These are phyloP conservation scores for Penicillium turbatum DNA, from an alignment of 495 filamentous ascomycete species.

Conservation along the genomic window DNA sequence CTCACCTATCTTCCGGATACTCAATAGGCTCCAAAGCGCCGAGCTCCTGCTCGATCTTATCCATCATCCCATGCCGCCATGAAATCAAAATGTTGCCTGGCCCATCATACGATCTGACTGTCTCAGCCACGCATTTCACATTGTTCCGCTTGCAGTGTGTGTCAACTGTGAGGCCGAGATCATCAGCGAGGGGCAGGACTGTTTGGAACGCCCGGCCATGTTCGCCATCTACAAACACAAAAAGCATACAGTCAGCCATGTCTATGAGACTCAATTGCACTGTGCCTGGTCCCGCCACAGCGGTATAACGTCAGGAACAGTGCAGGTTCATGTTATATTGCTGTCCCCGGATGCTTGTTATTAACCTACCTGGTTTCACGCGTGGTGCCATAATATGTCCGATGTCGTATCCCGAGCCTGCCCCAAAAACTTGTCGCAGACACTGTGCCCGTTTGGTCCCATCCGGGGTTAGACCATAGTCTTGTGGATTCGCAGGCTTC, in stretches of 20 bases:
- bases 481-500: conserved; percentile 39
- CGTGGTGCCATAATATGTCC: conserved; percentile 46
- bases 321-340: neutral
- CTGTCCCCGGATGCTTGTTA: neutral
- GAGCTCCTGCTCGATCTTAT: conserved; percentile 18
- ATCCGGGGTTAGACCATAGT: conserved; percentile 37
- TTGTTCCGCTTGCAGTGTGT: conserved; percentile 33
- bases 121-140: conserved; percentile 21
- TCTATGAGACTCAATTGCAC: neutral
- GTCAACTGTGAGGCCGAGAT: conserved; percentile 45
- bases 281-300: neutral
- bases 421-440: conserved; percentile 42
- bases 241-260: conserved; percentile 2
- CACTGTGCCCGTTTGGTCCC: conserved; percentile 45
- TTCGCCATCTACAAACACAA: conserved; percentile 35
- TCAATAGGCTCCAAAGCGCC: conserved; percentile 15
- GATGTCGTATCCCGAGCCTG: conserved; percentile 40
- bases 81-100: conserved; percentile 31
- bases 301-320: no score
- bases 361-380: conserved; percentile 22
- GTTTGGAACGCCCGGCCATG: conserved; percentile 47
- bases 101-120: conserved; percentile 19
- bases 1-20: conserved; percentile 31
- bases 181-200: conserved; percentile 42
- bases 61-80: conserved; percentile 30